Evolutionary conservation across 2,329 filamentous ascomycete genomes (phyloP), one percentile per base, ranked within the genome.

Genomic region (Chaetomium sp.): DNA sequence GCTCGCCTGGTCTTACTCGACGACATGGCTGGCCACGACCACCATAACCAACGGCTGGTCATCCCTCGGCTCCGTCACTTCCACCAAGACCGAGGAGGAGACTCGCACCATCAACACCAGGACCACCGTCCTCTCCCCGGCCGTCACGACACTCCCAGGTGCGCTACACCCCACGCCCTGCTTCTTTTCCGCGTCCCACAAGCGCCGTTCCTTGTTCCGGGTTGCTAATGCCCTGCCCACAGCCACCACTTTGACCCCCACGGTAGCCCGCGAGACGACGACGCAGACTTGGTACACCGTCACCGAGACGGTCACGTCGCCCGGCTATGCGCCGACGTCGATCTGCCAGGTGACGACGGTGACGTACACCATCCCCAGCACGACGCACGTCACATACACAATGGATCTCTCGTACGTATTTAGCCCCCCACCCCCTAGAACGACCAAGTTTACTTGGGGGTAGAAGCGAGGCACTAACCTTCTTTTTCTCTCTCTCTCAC

Each of bases 121-220:
- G 12, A 25, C 49, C n/a, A 63, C 62, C 35, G 50, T 59, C 56
- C 25, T 27, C 49, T 63, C 62, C 25, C 62, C 62, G 16, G 27
- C 54, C 21, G 50, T 55, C 4, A 63, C 62, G 25, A 63, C 62
- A n/a, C 47, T 63, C n/a, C 62, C 62, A 16, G 33, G 62, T 63
- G 50, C 55, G 62, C 21, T 35, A 10, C 33, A 4, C 2, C 19
- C 35, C 2, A 5, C 35, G 5, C 8, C 13, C 23, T 27, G 4
- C 21, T 56, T 27, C 13, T 16, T 16, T 27, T 7, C 53, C 21
- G 2, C 10, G 23, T 16, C 27, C 25, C 16, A 19, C 7, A 31
- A 27, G 7, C 50, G 16, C 25, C 50, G 50, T 29, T 29, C 47
- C 23, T 8, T 53, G 50, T 19, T 38, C 29, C 25, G n/a, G 35